Base-by-base conservation (phyloP, 2,329 filamentous ascomycete species). In the Leptographium wingfieldii region DNA sequence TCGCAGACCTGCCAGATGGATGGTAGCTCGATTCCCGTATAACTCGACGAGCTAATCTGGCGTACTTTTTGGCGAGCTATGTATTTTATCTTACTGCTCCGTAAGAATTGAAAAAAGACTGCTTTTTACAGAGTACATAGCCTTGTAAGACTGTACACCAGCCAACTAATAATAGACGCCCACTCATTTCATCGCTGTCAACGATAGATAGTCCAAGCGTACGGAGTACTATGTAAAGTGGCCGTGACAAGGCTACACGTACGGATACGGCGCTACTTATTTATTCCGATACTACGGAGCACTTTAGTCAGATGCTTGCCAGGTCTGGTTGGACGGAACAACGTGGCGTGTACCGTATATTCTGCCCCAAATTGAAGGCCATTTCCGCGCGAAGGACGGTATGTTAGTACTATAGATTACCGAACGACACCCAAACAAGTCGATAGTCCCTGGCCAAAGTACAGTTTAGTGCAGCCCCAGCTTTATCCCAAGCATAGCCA, bases 401-500 rank as follows among this genome's bases (percentile, higher is more conserved):
- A 38, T 11, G 33, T 22, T 22, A 31, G 38, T 16, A 40, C 38
- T 14, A 40, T 46, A 16, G 43, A n/a, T 46, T n/a, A 46, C 16
- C 16, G 43, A 46, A n/a, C 22, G 48, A 25, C 22, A 12, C 4
- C 25, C 11, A 51, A 51, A 27, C 48, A 51, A 27, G 48, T 14
- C 25, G 11, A 51, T 51, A 51, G 48, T 25, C 33, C 54, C 31
- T 46, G 31, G 33, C 53, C 25, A 38, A 43, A 56, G 38, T 2
- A 29, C 25, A 43, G 27, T 43, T 22, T 49, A 43, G 55, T n/a
- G 55, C 40, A 19, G 55, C 52, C 51, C 29, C 46, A 51, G 31
- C n/a, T 43, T 31, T 58, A n/a, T 12, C 5, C 3, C 12, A 7
- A 3, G 9, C 5, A 3, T 7, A 31, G 31, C 64, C 64, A 65